Conservation (phyloP, 768 basidiomycete genomes). For the Leccinum variicolor region DNA sequence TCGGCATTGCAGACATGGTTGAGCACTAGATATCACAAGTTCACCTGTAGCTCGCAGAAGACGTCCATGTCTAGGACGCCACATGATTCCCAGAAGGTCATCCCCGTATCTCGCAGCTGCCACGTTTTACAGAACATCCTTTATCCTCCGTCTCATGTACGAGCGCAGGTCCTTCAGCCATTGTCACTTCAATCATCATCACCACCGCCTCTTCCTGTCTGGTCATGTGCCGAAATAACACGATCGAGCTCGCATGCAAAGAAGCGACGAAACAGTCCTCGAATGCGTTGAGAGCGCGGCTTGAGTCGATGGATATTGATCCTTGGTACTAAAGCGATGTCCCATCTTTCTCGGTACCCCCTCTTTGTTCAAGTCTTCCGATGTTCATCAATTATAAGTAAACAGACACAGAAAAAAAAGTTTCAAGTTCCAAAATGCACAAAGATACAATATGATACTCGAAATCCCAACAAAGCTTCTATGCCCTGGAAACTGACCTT, state of each 20-base stretch:
- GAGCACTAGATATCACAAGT: neutral
- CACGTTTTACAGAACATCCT: constrained; percentile 1
- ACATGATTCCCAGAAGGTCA: neutral
- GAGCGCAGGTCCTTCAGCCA: neutral
- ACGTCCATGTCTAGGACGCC: neutral
- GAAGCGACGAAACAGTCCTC: constrained; percentile 9
- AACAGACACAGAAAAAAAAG: neutral
- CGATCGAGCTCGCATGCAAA: constrained; percentile 5
- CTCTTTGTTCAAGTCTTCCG: neutral
- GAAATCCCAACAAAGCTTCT: neutral
- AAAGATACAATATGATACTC: constrained; percentile 1
- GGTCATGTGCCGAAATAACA: constrained; percentile 22
- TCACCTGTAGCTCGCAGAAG: neutral
- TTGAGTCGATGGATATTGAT: constrained; percentile 12
- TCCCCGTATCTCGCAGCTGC: neutral
- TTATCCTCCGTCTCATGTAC: neutral
- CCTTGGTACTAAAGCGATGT: neutral
- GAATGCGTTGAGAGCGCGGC: constrained; percentile 8
- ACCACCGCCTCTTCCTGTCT: neutral
- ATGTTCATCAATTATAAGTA: neutral
- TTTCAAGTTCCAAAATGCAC: neutral
- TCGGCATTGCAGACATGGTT: constrained; percentile 5
- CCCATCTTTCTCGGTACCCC: constrained; percentile 2
- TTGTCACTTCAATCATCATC: neutral
- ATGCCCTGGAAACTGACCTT: neutral